Percentiles rank a stretch among this genome's conserved stretches.
Conservation (phyloP, 257 asterid species). For the Forsythia suspensa region DNA sequence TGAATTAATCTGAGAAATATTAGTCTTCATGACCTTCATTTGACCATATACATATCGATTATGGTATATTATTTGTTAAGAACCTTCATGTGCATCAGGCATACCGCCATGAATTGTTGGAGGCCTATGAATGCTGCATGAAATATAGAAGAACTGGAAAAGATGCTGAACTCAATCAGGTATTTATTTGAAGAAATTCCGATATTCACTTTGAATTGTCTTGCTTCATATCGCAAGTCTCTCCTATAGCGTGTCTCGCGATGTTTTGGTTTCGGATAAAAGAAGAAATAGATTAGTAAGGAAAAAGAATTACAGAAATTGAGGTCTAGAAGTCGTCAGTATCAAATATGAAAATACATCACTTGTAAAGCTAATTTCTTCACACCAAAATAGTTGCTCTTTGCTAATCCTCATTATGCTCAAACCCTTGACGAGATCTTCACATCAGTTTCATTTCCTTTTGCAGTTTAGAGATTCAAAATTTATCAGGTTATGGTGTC, state of each 20-base stretch:
- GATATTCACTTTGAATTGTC: constrained; percentile 10
- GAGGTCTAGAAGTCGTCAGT: background rate
- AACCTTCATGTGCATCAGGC: constrained; percentile 47
- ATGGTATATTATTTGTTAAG: constrained; percentile 6
- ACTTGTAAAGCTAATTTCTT: background rate
- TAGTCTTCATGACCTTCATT: constrained; percentile 4
- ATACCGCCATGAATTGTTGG: constrained; percentile 80
- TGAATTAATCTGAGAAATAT: background rate
- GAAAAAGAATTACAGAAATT: background rate
- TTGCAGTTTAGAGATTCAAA: background rate
- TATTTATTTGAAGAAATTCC: constrained; percentile 28
- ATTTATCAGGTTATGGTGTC: background rate
- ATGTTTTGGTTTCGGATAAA: background rate
- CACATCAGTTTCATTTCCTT: background rate
- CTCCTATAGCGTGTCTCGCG: background rate
- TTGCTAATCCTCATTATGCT: background rate
- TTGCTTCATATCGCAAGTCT: background rate
- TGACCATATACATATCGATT: constrained; percentile 1
- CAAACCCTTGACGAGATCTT: background rate
- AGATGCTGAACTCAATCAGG: constrained; percentile 98
- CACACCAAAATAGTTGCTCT: background rate
- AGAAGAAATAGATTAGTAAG: background rate
- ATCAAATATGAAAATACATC: background rate
- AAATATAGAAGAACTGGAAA: constrained; percentile 77
- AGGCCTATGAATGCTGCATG: constrained; percentile 92